Conservation (phyloP, 495 filamentous ascomycete species). For the Aspergillus panamensis region DNA sequence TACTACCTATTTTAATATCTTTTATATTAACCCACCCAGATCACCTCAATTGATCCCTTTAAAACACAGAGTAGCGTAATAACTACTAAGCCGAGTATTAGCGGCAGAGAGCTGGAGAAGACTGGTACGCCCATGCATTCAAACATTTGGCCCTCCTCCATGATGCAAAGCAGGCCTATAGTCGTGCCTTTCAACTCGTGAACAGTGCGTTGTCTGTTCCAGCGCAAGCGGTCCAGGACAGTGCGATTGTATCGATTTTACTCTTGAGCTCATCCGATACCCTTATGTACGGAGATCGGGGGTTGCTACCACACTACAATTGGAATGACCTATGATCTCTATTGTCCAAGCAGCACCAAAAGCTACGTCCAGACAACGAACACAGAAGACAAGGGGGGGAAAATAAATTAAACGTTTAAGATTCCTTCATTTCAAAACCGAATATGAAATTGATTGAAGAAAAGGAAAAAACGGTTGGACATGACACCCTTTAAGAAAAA, state of each 20-base stretch:
- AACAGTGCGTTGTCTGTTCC: background rate
- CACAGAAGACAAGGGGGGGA: slow-evolving; percentile 5
- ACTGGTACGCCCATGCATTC: slow-evolving; percentile 4
- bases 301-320: background rate
- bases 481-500: slow-evolving; percentile 20
- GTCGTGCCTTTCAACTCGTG: background rate
- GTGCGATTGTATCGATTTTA: slow-evolving; percentile 1
- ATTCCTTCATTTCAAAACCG: slow-evolving; percentile 38
- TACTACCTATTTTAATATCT: too few relatives aligned
- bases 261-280: slow-evolving; percentile 8
- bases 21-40: too few relatives aligned
- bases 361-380: too few relatives aligned
- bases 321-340: too few relatives aligned
- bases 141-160: background rate
- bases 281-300: background rate
- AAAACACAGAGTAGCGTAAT: too few relatives aligned
- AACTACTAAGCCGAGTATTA: too few relatives aligned
- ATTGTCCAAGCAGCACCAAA: too few relatives aligned
- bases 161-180: background rate
- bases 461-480: slow-evolving; percentile 18
- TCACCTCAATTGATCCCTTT: too few relatives aligned
- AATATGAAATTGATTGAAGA: slow-evolving; percentile 14
- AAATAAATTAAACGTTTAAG: slow-evolving; percentile 3
- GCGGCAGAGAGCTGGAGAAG: too few relatives aligned
- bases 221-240: background rate